Conservation (phyloP, 176 grass and related monocot genomes). For the Cenchrus americanus region DNA sequence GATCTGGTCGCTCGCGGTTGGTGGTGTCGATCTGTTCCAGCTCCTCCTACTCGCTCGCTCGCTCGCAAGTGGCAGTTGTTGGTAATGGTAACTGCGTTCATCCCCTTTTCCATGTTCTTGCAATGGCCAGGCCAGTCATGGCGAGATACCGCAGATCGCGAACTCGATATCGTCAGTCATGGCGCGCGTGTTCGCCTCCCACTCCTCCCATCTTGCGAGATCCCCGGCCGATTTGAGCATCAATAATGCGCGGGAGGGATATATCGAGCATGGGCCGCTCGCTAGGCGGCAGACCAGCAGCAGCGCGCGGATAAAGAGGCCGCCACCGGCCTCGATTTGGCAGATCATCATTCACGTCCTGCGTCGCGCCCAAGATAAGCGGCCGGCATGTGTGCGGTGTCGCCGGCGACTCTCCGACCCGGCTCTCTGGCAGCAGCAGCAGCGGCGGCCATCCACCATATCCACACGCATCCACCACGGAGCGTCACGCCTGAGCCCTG, state of each 20-base stretch:
- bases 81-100: background rate
- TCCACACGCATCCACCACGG: background rate
- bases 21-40: slow-evolving; percentile 23
- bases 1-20: slow-evolving; percentile 13
- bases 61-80: background rate
- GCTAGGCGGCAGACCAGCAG: background rate
- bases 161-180: background rate
- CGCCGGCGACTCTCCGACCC: slow-evolving; percentile 22
- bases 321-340: background rate
- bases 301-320: background rate
- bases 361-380: slow-evolving; percentile 43
- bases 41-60: background rate
- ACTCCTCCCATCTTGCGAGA: background rate
- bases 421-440: background rate
- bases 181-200: background rate
- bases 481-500: slow-evolving; percentile 4
- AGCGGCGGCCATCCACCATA: too few species aligned
- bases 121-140: background rate
- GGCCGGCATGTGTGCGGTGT: slow-evolving; percentile 54
- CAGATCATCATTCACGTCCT: slow-evolving; percentile 17
- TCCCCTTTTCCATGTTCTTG: background rate
- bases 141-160: background rate
- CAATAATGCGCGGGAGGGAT: slow-evolving; percentile 5
- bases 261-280: slow-evolving; percentile 31
- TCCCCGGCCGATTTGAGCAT: background rate